Evolutionary conservation across 331 rosid species (phyloP).

Genomic region (Telfairia occidentalis): DNA sequence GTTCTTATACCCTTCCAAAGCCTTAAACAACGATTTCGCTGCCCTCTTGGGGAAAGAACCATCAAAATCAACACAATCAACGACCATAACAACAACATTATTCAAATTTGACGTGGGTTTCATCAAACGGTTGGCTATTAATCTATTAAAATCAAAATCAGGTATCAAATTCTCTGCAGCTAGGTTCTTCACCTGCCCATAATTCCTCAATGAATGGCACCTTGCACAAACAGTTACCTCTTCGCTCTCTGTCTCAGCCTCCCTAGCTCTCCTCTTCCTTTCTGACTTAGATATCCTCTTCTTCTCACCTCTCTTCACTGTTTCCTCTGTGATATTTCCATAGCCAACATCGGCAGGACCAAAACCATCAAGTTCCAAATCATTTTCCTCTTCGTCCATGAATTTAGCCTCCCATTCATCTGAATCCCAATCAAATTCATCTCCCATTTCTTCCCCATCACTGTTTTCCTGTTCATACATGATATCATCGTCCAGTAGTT

Average conservation of each 20-base stretch:
- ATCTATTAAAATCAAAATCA: conserved; percentile 79
- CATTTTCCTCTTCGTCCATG: conserved; percentile 34
- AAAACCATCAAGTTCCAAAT: conserved; percentile 55
- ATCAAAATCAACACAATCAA: conserved; percentile 91
- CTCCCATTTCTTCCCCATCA: conserved; percentile 22
- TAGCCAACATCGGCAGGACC: conserved; percentile 66
- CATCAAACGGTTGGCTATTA: conserved; percentile 61
- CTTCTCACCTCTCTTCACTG: conserved; percentile 44
- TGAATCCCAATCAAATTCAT: conserved; percentile 59
- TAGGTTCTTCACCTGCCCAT: conserved; percentile 78
- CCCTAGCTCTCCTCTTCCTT: conserved; percentile 63
- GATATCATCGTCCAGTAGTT: conserved; percentile 14
- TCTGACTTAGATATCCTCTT: conserved; percentile 67
- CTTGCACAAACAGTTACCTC: conserved; percentile 86
- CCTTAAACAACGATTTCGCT: conserved; percentile 57
- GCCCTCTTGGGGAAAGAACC: conserved; percentile 82
- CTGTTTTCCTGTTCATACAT: conserved; percentile 20
- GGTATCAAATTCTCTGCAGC: conserved; percentile 78
- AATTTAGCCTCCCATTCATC: conserved; percentile 65
- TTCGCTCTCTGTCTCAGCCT: conserved; percentile 57
- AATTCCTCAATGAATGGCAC: conserved; percentile 85
- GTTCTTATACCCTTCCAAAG: conserved; percentile 38
- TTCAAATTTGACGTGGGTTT: conserved; percentile 56
- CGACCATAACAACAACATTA: conserved; percentile 71
- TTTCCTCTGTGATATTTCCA: conserved; percentile 66